phyloP scores from a whole-genome alignment of 768 basidiomycete species.

The Phanerochaete carnosa region DNA sequence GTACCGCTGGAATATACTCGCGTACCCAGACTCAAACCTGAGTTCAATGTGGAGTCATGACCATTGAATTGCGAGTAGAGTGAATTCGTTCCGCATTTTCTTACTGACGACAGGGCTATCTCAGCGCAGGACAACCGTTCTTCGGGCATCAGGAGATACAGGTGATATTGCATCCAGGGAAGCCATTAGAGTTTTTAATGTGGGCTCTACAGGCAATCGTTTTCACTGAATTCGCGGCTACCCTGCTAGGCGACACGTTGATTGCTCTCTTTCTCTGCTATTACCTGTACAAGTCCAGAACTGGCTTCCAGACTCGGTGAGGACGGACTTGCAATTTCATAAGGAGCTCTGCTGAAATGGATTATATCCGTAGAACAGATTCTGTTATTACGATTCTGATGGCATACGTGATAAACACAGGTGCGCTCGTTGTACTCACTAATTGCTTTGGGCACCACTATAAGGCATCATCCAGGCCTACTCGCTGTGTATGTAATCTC shows the following conservation, averaged over 20 bases:
- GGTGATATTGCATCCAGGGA: background rate
- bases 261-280: background rate
- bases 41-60: too few relatives aligned
- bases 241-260: background rate
- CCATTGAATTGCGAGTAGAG: too few relatives aligned
- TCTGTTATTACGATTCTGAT: background rate
- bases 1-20: background rate
- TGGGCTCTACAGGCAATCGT: background rate
- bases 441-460: background rate
- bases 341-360: background rate
- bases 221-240: background rate
- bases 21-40: too few relatives aligned
- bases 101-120: too few relatives aligned
- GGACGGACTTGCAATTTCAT: background rate
- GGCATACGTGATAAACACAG: constrained; percentile 3
- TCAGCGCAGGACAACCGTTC: background rate
- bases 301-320: background rate
- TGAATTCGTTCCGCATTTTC: too few relatives aligned
- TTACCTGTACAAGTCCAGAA: background rate
- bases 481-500: background rate
- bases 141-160: background rate
- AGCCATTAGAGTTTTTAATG: background rate
- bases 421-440: background rate
- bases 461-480: background rate
- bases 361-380: background rate